phyloP scores from a whole-genome alignment of 2,329 filamentous ascomycete species.

The Fusarium siculi region DNA sequence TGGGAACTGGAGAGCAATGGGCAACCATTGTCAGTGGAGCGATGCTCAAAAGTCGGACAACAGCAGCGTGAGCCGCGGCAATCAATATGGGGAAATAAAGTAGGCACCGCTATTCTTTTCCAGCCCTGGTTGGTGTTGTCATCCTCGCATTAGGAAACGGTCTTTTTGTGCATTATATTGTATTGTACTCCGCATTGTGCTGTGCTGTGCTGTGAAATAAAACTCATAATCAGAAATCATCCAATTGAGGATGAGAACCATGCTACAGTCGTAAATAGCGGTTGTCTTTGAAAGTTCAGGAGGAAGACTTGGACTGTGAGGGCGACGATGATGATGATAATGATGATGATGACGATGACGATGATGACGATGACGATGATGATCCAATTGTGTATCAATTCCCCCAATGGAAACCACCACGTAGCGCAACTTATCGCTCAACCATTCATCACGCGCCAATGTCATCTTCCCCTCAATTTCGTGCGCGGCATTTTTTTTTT shows the following conservation, averaged over 20 bases:
- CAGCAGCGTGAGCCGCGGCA: slow-evolving; percentile 16
- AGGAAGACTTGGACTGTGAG: neutral
- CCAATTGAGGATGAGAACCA: neutral
- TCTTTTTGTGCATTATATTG: neutral
- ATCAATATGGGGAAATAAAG: slow-evolving; percentile 21
- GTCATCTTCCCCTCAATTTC: slow-evolving; percentile 26
- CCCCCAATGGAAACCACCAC: neutral
- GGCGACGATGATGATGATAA: neutral
- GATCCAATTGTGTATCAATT: slow-evolving; percentile 2
- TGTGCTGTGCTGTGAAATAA: neutral
- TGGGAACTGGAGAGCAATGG: neutral
- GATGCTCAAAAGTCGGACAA: slow-evolving; percentile 1
- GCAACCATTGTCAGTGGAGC: neutral
- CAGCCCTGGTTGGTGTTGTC: slow-evolving; percentile 1
- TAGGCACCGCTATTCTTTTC: slow-evolving; percentile 24
- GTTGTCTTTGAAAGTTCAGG: neutral
- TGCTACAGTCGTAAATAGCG: neutral
- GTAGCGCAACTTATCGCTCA: neutral
- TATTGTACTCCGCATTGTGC: neutral
- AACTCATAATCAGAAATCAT: neutral
- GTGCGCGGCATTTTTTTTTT: slow-evolving; percentile 29
- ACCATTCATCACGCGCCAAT: slow-evolving; percentile 25
- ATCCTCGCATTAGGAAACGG: neutral
- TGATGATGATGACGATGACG: neutral
- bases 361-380: neutral